Conservation (phyloP, 495 filamentous ascomycete species). For the Podospora conica region DNA sequence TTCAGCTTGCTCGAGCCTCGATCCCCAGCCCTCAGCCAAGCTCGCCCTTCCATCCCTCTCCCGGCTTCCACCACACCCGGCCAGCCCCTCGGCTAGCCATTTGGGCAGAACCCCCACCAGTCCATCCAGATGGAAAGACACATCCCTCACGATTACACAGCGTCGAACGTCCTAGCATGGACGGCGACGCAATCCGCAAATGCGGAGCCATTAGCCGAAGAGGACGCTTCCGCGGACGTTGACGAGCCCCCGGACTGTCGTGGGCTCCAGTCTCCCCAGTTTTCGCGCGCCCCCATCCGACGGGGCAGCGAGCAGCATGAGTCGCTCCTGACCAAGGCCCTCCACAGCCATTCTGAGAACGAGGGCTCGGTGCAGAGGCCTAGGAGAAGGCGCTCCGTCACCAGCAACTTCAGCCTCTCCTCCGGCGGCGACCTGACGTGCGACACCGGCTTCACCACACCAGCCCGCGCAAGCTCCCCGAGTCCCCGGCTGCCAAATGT, state of each 20-base stretch:
- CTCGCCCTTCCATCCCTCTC: background rate
- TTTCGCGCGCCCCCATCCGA: slow-evolving; percentile 38
- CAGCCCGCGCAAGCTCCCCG: slow-evolving; percentile 77
- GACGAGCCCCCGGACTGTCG: slow-evolving; percentile 31
- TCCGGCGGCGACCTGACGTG: slow-evolving; percentile 86
- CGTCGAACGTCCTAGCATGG: slow-evolving; percentile 38
- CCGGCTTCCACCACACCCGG: background rate
- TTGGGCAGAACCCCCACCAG: background rate
- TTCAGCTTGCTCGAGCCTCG: background rate
- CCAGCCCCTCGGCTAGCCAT: background rate
- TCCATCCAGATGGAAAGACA: slow-evolving; percentile 34
- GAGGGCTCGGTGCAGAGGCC: slow-evolving; percentile 21
- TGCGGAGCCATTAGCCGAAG: slow-evolving; percentile 39
- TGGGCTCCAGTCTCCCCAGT: slow-evolving; percentile 23
- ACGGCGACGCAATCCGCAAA: slow-evolving; percentile 34
- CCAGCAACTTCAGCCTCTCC: slow-evolving; percentile 67
- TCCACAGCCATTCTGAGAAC: slow-evolving; percentile 60
- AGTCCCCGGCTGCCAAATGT: slow-evolving; percentile 65
- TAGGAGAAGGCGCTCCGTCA: slow-evolving; percentile 58
- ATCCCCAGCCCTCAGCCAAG: background rate
- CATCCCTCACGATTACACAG: slow-evolving; percentile 32
- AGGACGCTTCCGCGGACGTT: slow-evolving; percentile 29
- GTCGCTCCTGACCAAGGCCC: slow-evolving; percentile 74
- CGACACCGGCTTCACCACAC: slow-evolving; percentile 87
- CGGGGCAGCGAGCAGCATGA: slow-evolving; percentile 49